Evolutionary conservation across 495 filamentous ascomycete genomes (phyloP), one percentile per base, ranked within the genome.

Genomic region (Penicillium diatomitis): DNA sequence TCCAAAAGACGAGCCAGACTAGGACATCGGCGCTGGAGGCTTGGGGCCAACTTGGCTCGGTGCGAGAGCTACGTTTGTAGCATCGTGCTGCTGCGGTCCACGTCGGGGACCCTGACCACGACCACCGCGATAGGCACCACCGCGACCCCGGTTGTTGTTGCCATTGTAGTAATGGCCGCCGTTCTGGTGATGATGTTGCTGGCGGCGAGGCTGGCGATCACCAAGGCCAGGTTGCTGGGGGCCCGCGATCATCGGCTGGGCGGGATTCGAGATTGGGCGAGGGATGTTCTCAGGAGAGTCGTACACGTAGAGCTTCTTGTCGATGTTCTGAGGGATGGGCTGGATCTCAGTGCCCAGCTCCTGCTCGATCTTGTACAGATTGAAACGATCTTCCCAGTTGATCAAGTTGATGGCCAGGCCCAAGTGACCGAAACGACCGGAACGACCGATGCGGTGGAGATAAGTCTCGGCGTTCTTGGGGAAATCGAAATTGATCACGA

Each of bases 401-500:
- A 99, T 97, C 58, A 99, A 76, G 63, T 99, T 99, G 67, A 99
- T 99, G 44, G 92, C 92, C 54, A 99, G 75, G 73, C 92, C 92
- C 62, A 97, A 76, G 71, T 99, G 92, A 48, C 92, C 92, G 62
- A 95, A 99, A 47, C 92, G 87, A 49, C 92, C 92, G 38, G 92
- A 99, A 55, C 92, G 86, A 67, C 92, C 92, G 65, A 99, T 97
- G 52, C 92, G 90, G 69, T 99, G 92, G 27, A 99, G 87, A 64
- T 99, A 99, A 0, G 92, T 99, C 68, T 99, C 92, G 27, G 92
- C 94, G 59, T 99, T 97, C 74, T 99, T 99, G 6, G 92, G 92
- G 69, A 99, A 99, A 62, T 99, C 92, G 58, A 99, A 99, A 68
- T 99, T 99, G 77, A 99, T 99, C 56, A 99, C 92, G 42, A 99